Evolutionary conservation across 805 yeast species (phyloP), one percentile per base, ranked within the genome.

Genomic region (Schizosaccharomyces lindneri): DNA sequence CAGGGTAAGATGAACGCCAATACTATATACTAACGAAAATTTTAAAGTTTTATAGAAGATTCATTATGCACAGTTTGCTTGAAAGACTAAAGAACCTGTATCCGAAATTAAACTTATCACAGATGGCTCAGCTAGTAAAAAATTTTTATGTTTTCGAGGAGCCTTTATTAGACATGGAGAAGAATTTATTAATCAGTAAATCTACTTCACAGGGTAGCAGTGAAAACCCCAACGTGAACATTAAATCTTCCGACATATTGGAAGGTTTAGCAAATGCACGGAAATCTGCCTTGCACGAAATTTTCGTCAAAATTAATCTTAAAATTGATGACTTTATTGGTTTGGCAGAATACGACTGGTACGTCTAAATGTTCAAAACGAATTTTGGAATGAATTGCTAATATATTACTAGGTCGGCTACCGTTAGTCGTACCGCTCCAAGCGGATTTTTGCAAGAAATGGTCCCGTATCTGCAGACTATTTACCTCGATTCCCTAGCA

Each of bases 281-380:
- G 64, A 80, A 81, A 68, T 73, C 75, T 64, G 87, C 95, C 0
- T 97, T 90, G 71, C 80, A 80, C 51, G 81, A 86, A 57, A 78
- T 93, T 64, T 88, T 89, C 69, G 81, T 81, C 63, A 77, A 87
- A 76, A 87, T 93, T 62, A 95, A 90, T 68, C 76, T 78, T 48
- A 85, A 85, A 65, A 82, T 90, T 48, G 79, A 80, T 63, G 90
- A 83, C 71, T 79, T 90, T 65, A 74, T 90, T 65, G 95, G 85
- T 62, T 79, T 85, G 73, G 84, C 87, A 31, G 94, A 86, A 64
- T 85, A 86, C 72, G 86, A 88, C 68, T 90, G 97, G 95, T 46
- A 46, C n/a, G 51, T 46, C 7, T 13, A 5, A 2, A 19, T 46
- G 27, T 17, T 24, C 2, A 7, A 5, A n/a, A 31, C 3, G 6